Conservation (phyloP, 2,329 filamentous ascomycete genomes). For the Neophaeococcomyces aloes region DNA sequence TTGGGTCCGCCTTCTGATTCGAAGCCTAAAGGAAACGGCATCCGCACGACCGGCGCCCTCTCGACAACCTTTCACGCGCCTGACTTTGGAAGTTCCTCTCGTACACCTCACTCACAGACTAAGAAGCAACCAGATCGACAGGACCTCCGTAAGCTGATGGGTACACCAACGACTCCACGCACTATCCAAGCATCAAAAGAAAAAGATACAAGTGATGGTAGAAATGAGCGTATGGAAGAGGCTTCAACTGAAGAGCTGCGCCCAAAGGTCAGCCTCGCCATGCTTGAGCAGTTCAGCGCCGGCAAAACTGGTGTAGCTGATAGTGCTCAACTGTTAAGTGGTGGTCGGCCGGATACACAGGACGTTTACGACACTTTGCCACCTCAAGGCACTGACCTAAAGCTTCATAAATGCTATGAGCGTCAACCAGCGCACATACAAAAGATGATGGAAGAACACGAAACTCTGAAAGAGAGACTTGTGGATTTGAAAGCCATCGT, state of each 20-base stretch:
- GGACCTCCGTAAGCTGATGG: constrained; percentile 1
- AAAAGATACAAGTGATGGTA: background rate
- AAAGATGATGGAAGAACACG: constrained; percentile 6
- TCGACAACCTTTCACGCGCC: too few relatives aligned
- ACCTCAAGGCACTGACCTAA: background rate
- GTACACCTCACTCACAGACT: too few relatives aligned
- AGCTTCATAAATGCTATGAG: background rate
- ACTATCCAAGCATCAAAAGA: background rate
- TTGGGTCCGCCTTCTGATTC: background rate
- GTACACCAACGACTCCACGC: background rate
- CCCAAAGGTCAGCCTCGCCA: background rate
- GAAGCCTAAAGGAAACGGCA: background rate
- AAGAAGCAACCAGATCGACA: background rate
- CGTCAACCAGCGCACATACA: background rate
- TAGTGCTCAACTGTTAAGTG: background rate
- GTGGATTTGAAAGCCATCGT: constrained; percentile 13
- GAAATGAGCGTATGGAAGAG: too few relatives aligned
- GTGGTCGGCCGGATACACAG: background rate
- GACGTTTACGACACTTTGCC: background rate
- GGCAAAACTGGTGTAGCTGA: background rate
- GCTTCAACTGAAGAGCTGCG: too few relatives aligned
- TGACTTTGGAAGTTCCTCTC: too few relatives aligned
- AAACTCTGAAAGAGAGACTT: constrained; percentile 14
- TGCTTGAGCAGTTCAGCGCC: constrained; percentile 1
- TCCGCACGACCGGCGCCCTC: too few relatives aligned